Evolutionary conservation across 306 rosid genomes (phyloP), one percentile per base, ranked within the genome.

Genomic region (Cicer arietinum): DNA sequence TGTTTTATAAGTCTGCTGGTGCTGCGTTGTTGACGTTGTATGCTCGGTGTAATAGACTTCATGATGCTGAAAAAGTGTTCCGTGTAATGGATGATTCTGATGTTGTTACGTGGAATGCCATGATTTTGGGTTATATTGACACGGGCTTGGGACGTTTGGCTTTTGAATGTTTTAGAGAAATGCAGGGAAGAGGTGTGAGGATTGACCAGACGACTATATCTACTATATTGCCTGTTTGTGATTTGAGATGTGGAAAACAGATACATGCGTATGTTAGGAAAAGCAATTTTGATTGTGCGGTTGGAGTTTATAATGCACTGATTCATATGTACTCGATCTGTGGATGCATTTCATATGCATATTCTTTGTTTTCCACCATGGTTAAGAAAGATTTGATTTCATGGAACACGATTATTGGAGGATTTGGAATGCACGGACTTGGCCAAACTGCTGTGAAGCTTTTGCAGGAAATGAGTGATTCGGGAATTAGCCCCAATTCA

Each of bases 91-190:
- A 87, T 54, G 75, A 68, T 61, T 69, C 79, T 57, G 84, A 87
- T 76, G 79, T 71, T 67, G 79, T 85, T 75, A 80, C 88, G 1
- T 87, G 88, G 87, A 87, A 87, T 76, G 87, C 88, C 30, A 84
- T 80, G 91, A 85, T 82, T 67, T 75, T 61, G 35, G 79, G 85
- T 62, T 77, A 77, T 46, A 47, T 56, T 71, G 84, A 87, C 59
- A 58, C 47, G 46, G 88, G 85, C 30, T 35, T 75, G 35, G 82
- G 69, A 42, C 52, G 48, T 74, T 56, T 72, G 67, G 89, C 87
- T 11, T 67, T 87, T 14, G 79, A 75, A 62, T 48, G 69, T 69
- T 85, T 87, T 8, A 67, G 67, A 37, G 78, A 82, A 78, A 87
- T 87, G 83, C 89, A 75, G 50, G 73, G 30, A 42, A 81, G 77